Evolutionary conservation across 495 filamentous ascomycete species (phyloP).

Genomic region (Neurospora sp.): DNA sequence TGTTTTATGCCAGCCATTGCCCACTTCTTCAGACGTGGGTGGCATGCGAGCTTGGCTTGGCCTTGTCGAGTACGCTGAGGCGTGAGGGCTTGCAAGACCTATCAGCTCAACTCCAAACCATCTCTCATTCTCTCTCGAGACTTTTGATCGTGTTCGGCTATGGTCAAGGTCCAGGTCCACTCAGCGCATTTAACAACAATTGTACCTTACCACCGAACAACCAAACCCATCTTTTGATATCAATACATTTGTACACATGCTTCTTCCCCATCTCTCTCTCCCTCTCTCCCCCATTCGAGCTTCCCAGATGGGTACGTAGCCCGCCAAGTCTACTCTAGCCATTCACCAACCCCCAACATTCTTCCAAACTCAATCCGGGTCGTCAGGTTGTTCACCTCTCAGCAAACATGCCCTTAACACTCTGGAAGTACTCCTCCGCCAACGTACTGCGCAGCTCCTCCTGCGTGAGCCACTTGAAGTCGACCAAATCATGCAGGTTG

Average conservation of each 20-base stretch:
- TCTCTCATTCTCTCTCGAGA: not conserved
- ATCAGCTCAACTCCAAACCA: not conserved
- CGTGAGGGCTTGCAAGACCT: not conserved
- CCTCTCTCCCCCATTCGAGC: too few relatives aligned
- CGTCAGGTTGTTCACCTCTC: constrained; percentile 21
- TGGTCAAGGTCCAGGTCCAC: not conserved
- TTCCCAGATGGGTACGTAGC: too few relatives aligned
- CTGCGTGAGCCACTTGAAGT: constrained; percentile 87
- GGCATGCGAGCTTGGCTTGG: not conserved
- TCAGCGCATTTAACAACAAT: not conserved
- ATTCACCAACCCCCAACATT: too few relatives aligned
- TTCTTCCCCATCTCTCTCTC: not conserved
- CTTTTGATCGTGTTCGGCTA: not conserved
- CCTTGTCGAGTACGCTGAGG: not conserved
- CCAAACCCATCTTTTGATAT: not conserved
- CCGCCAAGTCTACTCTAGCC: too few relatives aligned
- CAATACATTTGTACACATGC: not conserved
- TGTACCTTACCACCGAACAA: not conserved
- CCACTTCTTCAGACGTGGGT: not conserved
- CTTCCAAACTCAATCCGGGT: too few relatives aligned
- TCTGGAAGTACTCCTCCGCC: constrained; percentile 53
- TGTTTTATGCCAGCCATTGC: not conserved
- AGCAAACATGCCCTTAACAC: constrained; percentile 72
- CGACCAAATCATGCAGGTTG: constrained; percentile 61
- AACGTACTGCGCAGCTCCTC: constrained; percentile 69